These are phyloP conservation scores for Serendipita sp. DNA, from an alignment of 768 basidiomycete species.

Conservation along the genomic window DNA sequence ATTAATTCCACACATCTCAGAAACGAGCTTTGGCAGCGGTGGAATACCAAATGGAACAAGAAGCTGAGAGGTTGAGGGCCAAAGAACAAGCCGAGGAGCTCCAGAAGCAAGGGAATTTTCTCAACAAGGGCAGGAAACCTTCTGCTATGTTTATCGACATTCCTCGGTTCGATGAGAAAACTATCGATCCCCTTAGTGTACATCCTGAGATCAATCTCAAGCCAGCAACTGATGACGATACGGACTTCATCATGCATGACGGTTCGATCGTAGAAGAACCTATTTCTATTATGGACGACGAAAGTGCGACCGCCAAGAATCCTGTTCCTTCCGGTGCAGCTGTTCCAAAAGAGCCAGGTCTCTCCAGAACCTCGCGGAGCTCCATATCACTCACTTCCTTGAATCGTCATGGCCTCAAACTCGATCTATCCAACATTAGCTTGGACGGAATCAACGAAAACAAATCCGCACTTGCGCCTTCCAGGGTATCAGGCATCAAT, in stretches of 20 bases:
- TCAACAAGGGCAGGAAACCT: background rate
- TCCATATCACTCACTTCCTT: background rate
- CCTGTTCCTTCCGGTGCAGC: background rate
- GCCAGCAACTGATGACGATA: background rate
- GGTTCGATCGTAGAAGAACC: background rate
- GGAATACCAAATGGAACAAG: constrained; percentile 2
- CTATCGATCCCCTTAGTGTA: constrained; percentile 1
- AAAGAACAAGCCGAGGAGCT: background rate
- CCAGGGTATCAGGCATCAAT: background rate
- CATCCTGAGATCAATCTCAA: constrained; percentile 1
- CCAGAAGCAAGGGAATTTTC: background rate
- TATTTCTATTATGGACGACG: background rate
- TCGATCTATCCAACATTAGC: background rate
- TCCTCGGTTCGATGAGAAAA: background rate
- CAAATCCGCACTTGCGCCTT: background rate
- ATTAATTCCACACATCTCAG: background rate
- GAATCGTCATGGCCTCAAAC: constrained; percentile 3
- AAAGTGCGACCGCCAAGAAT: background rate
- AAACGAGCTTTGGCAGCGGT: background rate
- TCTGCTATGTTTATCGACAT: constrained; percentile 2
- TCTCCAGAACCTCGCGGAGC: background rate
- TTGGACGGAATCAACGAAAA: background rate
- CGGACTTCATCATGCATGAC: background rate
- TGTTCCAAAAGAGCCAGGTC: background rate
- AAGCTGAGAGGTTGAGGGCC: background rate